A percentile compares a stretch with the other conserved stretches of the same genome.
Conservation (phyloP, 2,329 filamentous ascomycete species). For the Ceratocystis harringtonii region DNA sequence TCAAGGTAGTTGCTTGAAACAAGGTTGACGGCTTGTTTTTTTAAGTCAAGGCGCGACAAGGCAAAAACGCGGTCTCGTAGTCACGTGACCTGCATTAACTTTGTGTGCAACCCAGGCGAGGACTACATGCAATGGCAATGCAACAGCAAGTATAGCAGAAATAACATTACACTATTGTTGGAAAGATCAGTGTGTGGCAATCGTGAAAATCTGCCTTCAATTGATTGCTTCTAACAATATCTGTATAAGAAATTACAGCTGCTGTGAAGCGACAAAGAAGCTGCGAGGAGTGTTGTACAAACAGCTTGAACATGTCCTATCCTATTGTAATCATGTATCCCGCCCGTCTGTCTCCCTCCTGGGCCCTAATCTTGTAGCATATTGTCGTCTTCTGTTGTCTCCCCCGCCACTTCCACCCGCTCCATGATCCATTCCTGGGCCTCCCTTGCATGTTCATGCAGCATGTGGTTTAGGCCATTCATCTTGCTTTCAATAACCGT, state of each 20-base stretch:
- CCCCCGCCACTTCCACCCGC: constrained; percentile 26
- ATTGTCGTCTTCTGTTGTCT: constrained; percentile 37
- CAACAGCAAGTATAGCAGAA: not conserved
- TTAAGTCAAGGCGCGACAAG: not conserved
- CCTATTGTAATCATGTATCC: not conserved
- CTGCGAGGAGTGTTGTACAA: not conserved
- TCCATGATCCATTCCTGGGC: constrained; percentile 37
- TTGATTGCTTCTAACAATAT: too few relatives aligned
- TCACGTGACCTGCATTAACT: constrained; percentile 5
- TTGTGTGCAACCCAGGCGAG: not conserved
- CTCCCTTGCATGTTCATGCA: constrained; percentile 38
- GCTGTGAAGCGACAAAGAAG: not conserved
- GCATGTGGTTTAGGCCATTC: constrained; percentile 39
- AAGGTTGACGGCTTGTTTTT: not conserved
- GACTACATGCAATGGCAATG: not conserved
- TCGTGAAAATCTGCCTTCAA: not conserved
- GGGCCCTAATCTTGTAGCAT: constrained; percentile 18
- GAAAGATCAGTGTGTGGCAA: too few relatives aligned
- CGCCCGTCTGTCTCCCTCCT: not conserved
- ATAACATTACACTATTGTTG: not conserved
- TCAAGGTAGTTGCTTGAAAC: not conserved
- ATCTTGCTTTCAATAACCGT: constrained; percentile 38
- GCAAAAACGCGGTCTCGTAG: constrained; percentile 11
- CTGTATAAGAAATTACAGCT: not conserved
- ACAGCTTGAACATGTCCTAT: not conserved